Evolutionary conservation across 441 rosid genomes (phyloP).

Genomic region (Macaranga tanarius): DNA sequence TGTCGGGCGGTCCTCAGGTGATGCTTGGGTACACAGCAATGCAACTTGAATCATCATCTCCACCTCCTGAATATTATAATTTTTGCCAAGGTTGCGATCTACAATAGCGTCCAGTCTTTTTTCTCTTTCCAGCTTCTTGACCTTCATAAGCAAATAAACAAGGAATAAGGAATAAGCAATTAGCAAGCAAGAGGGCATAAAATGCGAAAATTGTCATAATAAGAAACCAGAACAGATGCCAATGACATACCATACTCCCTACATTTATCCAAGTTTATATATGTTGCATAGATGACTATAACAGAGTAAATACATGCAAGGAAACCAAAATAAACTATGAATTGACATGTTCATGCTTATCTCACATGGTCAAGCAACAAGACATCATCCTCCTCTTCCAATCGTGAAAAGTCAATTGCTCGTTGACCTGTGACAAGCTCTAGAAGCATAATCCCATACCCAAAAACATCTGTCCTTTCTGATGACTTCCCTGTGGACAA

Average conservation of each 20-base stretch:
- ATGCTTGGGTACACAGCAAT: constrained; percentile 77
- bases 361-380: constrained; percentile 91
- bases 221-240: no score
- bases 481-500: constrained; percentile 94
- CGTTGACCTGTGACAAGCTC: constrained; percentile 98
- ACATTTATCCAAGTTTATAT: not conserved
- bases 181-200: not conserved
- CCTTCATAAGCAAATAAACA: constrained; percentile 43
- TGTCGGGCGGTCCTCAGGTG: constrained; percentile 79
- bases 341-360: not conserved
- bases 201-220: constrained; percentile 7
- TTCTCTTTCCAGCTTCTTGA: constrained; percentile 87
- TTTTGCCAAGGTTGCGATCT: constrained; percentile 55
- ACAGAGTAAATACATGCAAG: constrained; percentile 7
- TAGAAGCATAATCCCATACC: constrained; percentile 89
- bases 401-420: constrained; percentile 90
- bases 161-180: constrained; percentile 1
- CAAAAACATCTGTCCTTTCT: constrained; percentile 90
- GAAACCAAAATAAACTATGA: not conserved
- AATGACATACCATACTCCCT: no score
- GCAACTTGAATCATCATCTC: constrained; percentile 94
- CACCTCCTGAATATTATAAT: constrained; percentile 57
- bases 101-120: constrained; percentile 74
- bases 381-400: constrained; percentile 96
- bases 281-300: constrained; percentile 4